A percentile compares a stretch with the other conserved stretches of the same genome.
These are phyloP conservation scores for Aspergillus sergii DNA, from an alignment of 2,329 filamentous ascomycete genomes.

Conservation along the genomic window DNA sequence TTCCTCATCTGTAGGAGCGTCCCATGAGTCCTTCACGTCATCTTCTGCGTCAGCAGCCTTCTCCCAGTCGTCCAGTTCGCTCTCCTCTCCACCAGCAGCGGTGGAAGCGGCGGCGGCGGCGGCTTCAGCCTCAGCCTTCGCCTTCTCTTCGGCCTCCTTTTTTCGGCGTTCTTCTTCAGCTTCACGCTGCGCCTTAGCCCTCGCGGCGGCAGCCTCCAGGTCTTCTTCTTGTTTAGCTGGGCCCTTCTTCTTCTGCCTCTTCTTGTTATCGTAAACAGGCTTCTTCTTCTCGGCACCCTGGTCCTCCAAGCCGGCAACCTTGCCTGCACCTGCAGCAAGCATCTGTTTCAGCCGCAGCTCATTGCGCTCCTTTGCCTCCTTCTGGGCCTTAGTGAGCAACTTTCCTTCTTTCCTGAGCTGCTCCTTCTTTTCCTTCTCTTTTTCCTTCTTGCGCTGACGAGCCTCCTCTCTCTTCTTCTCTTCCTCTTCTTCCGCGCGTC, in stretches of 20 bases:
- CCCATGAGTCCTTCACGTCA: slow-evolving; percentile 90
- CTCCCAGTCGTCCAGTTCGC: slow-evolving; percentile 79
- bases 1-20: slow-evolving; percentile 63
- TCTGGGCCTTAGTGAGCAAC: slow-evolving; percentile 52
- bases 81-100: slow-evolving; percentile 55
- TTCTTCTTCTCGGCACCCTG: slow-evolving; percentile 71
- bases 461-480: slow-evolving; percentile 51
- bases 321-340: slow-evolving; percentile 48
- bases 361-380: slow-evolving; percentile 49
- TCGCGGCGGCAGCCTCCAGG: slow-evolving; percentile 51
- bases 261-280: slow-evolving; percentile 70
- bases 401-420: slow-evolving; percentile 53
- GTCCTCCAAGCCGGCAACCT: slow-evolving; percentile 48
- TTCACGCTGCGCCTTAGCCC: slow-evolving; percentile 48
- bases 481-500: slow-evolving; percentile 45
- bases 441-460: slow-evolving; percentile 51
- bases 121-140: slow-evolving; percentile 74
- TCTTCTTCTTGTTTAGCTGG: slow-evolving; percentile 64
- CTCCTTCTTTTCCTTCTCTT: slow-evolving; percentile 54
- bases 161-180: slow-evolving; percentile 59
- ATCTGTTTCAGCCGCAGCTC: slow-evolving; percentile 53
- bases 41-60: slow-evolving; percentile 71
- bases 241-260: slow-evolving; percentile 70
- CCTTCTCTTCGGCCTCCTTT: slow-evolving; percentile 72
- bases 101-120: slow-evolving; percentile 64